Conservation (phyloP, 495 filamentous ascomycete species). For the Melanomma pulvis-pyrius region DNA sequence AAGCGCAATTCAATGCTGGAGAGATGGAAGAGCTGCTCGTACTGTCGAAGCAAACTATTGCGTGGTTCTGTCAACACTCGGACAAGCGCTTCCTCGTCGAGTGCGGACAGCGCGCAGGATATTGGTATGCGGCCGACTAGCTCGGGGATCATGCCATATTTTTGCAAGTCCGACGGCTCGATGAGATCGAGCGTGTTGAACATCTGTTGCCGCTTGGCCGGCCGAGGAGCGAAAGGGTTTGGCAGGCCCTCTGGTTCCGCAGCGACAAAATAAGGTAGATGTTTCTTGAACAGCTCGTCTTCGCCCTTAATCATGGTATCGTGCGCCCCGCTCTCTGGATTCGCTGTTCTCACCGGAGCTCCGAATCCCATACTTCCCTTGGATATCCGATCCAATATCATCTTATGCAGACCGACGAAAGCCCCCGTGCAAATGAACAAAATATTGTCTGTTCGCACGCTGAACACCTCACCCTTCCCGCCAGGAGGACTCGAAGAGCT, state of each 20-base stretch:
- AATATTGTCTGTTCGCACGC: conserved; percentile 91
- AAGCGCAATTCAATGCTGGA: conserved; percentile 82
- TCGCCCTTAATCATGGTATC: conserved; percentile 53
- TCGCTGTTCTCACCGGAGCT: conserved; percentile 66
- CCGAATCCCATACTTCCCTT: conserved; percentile 93
- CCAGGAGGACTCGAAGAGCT: conserved; percentile 29
- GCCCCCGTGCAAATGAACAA: conserved; percentile 95
- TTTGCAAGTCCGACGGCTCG: conserved; percentile 80
- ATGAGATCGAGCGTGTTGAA: conserved; percentile 83
- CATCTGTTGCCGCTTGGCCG: conserved; percentile 45
- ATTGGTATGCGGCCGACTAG: conserved; percentile 89
- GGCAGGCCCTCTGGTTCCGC: conserved; percentile 9
- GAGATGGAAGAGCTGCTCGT: conserved; percentile 79
- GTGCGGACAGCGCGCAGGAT: conserved; percentile 76
- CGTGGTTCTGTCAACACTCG: conserved; percentile 89
- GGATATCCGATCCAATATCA: conserved; percentile 80
- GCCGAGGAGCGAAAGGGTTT: conserved; percentile 19
- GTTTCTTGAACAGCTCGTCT: conserved; percentile 66
- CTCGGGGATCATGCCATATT: conserved; percentile 93
- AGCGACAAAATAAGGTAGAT: conserved; percentile 67
- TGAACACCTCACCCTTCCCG: conserved; percentile 81
- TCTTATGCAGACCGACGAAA: conserved; percentile 90
- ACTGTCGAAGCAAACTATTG: conserved; percentile 84
- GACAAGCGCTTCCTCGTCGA: conserved; percentile 76
- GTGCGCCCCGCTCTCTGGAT: conserved; percentile 44